Evolutionary conservation across 176 grass and related monocot species (phyloP), one percentile per base, ranked within the genome.

Genomic region (Puccinellia tenuiflora): DNA sequence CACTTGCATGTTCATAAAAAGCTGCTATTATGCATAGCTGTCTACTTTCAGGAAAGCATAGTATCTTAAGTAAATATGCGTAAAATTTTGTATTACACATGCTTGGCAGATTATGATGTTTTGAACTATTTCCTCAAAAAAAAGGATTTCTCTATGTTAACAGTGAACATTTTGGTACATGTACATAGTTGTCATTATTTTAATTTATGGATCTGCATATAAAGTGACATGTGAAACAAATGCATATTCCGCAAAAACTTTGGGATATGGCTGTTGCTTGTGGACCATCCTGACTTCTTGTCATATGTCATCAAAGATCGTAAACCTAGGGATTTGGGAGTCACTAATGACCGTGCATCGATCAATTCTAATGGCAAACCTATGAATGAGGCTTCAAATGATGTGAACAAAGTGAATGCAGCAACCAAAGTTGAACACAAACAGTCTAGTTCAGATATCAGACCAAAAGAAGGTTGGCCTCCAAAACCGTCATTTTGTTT

Each of bases 381-480:
- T 54, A 76, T 79, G 28, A 75, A 73, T 68, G 88, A 90, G 18
- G 65, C 31, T 52, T 80, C 45, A n/a, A 80, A 48, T n/a, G 59
- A 80, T 55, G 66, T 60, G 45, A 87, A 79, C 61, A 91, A 78
- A 63, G 86, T 75, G 24, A 38, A 17, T 31, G n/a, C 67, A 47
- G 53, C 68, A 55, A 81, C 51, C 55, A 68, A 78, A 68, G 56
- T 29, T 81, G 95, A 86, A 70, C 73, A 75, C 28, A 90, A 73
- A 60, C 70, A 92, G 73, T 62, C 39, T 68, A 94, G 39, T 56
- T 85, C 91, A 84, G 81, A 88, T 59, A 76, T 85, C 64, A 91
- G 96, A 85, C 89, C 89, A 65, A 98, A 92, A 88, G 96, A 98
- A 93, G 92, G 96, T 90, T 68, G 46, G 46, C 42, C 33, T 63